Evolutionary conservation across 2,329 filamentous ascomycete species (phyloP), one percentile per base, ranked within the genome.

Genomic region (Cordyceps farinosa): DNA sequence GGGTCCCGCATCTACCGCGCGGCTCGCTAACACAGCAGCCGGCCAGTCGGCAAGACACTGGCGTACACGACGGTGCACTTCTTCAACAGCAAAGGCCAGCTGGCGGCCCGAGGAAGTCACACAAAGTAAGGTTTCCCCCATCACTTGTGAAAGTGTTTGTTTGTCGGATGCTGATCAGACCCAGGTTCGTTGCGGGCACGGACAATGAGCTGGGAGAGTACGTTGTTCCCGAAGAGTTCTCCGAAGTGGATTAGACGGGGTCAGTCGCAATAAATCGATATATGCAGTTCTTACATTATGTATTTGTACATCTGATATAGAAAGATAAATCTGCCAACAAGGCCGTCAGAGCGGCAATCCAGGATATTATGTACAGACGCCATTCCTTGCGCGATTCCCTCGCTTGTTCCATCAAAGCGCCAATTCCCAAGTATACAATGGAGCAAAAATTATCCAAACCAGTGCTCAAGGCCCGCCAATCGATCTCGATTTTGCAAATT

Each of bases 31-130:
- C 64, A 44, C 7, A 61, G 32, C 50, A 5, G 15, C 3, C 22
- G 13, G 22, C 22, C 36, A 87, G 85, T 89, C 67, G 86, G 86
- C n/a, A 86, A 83, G 66, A 88, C 82, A 0, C 72, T 89, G 5
- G 87, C 86, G 6, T 89, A 80, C 67, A 89, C 87, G 0, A 82
- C 80, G 0, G 77, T 89, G 17, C 79, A 80, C 0, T 89, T 89
- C 66, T 80, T 74, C 59, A 87, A 88, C 65, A 74, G 74, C 57
- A 82, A 85, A 65, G 85, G 85, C 6, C 80, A 88, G 50, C 70
- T 88, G 4, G 82, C 84, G 11, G 86, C 86, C 0, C 76, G 86
- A 53, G 86, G 86, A 50, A 88, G 85, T 66, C 86, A 89, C 69
- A 89, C 86, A 15, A 89, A 89, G 86, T 87, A 69, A 71, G 80